phyloP scores from a whole-genome alignment of 768 basidiomycete species.

The Termitomyces sp. region DNA sequence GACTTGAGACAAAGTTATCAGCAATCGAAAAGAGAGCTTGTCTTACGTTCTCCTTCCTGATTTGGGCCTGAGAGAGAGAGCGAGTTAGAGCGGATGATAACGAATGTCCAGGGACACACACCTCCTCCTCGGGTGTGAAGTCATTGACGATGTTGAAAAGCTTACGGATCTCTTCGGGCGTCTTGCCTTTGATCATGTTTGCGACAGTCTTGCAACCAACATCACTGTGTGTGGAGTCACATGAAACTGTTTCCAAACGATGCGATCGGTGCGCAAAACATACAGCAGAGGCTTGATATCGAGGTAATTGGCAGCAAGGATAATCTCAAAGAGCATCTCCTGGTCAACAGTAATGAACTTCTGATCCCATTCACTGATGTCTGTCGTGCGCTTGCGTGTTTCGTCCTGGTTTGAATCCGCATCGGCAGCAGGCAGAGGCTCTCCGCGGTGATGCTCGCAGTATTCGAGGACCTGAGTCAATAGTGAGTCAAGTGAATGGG shows the following conservation, averaged over 20 bases:
- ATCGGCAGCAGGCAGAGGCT: constrained; percentile 88
- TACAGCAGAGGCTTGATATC: constrained; percentile 98
- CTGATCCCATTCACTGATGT: constrained; percentile 99
- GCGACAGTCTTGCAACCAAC: constrained; percentile 99
- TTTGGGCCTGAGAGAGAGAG: constrained; percentile 63
- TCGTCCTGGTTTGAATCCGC: constrained; percentile 83
- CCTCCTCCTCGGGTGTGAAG: constrained; percentile 99
- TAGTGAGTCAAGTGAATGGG: background rate
- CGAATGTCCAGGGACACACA: constrained; percentile 23
- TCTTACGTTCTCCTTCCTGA: constrained; percentile 98
- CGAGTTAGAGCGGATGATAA: constrained; percentile 8
- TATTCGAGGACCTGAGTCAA: constrained; percentile 84
- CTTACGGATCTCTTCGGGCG: constrained; percentile 98
- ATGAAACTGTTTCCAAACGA: background rate
- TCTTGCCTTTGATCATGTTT: constrained; percentile 99
- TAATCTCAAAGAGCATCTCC: constrained; percentile 99
- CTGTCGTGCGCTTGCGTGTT: constrained; percentile 95
- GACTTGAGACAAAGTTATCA: constrained; percentile 10
- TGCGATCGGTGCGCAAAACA: constrained; percentile 22
- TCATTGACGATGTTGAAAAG: constrained; percentile 98
- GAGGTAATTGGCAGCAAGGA: constrained; percentile 98
- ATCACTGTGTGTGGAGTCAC: constrained; percentile 48
- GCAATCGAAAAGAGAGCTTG: background rate
- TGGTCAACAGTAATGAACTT: constrained; percentile 99
- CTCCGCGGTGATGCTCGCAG: constrained; percentile 97